phyloP scores from a whole-genome alignment of 2,329 filamentous ascomycete species.

The Pyrenochaeta sp. region DNA sequence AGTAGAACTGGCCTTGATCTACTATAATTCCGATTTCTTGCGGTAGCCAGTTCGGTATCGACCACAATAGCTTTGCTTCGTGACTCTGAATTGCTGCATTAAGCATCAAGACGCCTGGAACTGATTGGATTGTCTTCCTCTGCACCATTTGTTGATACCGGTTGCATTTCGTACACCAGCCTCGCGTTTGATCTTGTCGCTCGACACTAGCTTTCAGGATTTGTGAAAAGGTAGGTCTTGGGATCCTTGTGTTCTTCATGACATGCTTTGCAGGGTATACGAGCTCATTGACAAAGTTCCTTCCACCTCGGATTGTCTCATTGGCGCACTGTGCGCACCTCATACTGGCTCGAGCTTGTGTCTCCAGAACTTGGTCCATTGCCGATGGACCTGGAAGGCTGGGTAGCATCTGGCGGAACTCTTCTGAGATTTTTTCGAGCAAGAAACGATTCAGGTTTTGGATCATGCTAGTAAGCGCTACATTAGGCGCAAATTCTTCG shows the following conservation, averaged over 20 bases:
- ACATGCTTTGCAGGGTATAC: slow-evolving; percentile 74
- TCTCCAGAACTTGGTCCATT: slow-evolving; percentile 79
- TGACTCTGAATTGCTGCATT: slow-evolving; percentile 79
- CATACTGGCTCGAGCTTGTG: slow-evolving; percentile 76
- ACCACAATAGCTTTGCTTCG: slow-evolving; percentile 84
- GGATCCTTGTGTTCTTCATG: slow-evolving; percentile 65
- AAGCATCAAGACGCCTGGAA: slow-evolving; percentile 87
- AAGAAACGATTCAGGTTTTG: slow-evolving; percentile 88
- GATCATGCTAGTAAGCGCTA: slow-evolving; percentile 80
- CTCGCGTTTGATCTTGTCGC: slow-evolving; percentile 84
- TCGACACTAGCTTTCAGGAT: slow-evolving; percentile 93
- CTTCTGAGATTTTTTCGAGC: slow-evolving; percentile 78
- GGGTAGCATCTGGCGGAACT: slow-evolving; percentile 74
- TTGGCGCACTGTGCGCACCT: slow-evolving; percentile 87
- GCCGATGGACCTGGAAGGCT: slow-evolving; percentile 60
- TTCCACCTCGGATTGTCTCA: slow-evolving; percentile 81
- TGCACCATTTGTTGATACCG: slow-evolving; percentile 89
- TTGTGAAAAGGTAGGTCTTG: slow-evolving; percentile 76
- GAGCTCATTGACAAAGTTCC: slow-evolving; percentile 84
- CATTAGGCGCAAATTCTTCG: slow-evolving; percentile 80
- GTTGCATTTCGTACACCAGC: slow-evolving; percentile 92
- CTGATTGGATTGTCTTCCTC: slow-evolving; percentile 80
- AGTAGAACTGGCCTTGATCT: slow-evolving; percentile 90
- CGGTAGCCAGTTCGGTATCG: slow-evolving; percentile 87
- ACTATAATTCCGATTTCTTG: slow-evolving; percentile 93